A percentile compares a stretch with the other conserved stretches of the same genome.
phyloP scores from a whole-genome alignment of 2,329 filamentous ascomycete species.

The Ascochyta koolunga region DNA sequence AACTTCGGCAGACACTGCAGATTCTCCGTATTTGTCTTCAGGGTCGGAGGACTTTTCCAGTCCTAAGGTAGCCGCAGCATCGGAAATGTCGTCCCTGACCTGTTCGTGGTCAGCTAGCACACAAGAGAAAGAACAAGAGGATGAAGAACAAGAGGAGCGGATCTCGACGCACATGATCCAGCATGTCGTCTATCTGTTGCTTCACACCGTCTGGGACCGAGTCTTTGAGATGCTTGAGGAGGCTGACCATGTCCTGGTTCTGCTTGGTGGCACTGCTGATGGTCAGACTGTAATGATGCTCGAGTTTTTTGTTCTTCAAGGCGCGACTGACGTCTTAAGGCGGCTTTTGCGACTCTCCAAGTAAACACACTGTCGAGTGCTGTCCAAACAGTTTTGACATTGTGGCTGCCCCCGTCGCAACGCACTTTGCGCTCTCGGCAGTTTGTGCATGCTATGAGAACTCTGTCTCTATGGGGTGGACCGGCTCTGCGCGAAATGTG shows the following conservation, averaged over 20 bases:
- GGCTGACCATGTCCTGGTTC: background rate
- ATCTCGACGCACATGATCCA: background rate
- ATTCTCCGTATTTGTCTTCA: background rate
- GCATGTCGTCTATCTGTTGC: background rate
- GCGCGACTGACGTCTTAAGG: background rate
- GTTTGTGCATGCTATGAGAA: background rate
- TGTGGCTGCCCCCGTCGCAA: background rate
- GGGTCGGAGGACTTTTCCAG: background rate
- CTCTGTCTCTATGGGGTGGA: background rate
- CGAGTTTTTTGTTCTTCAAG: background rate
- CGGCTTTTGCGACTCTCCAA: background rate
- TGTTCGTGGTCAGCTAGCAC: background rate
- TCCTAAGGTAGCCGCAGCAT: background rate
- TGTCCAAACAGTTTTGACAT: background rate
- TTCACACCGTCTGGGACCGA: background rate
- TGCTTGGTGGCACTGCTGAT: background rate
- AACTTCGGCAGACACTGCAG: background rate
- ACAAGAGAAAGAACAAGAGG: background rate
- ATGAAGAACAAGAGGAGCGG: background rate
- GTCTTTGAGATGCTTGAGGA: background rate
- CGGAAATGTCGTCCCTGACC: background rate
- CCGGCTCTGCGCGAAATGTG: background rate
- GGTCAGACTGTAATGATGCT: too few relatives aligned
- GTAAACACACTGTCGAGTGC: background rate
- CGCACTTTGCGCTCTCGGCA: background rate